Base-by-base conservation (phyloP, 2,329 filamentous ascomycete genomes). In the Colletotrichum noveboracense region DNA sequence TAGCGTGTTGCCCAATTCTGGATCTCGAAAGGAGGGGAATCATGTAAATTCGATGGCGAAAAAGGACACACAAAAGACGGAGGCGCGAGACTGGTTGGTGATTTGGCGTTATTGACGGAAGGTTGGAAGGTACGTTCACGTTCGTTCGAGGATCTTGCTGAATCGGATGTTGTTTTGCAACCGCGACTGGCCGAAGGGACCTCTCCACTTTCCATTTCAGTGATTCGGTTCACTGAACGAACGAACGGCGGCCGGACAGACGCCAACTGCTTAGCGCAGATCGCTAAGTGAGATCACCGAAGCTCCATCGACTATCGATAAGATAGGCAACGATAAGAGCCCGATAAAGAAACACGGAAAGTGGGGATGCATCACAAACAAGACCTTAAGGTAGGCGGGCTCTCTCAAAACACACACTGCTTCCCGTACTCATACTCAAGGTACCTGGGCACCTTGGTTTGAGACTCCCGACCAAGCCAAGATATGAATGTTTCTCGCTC, bases 121-220 rank as follows among this genome's bases (percentile, higher is more conserved):
- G 60, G 38, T 70, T 30, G 60, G 28, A 60, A 36, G 60, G 38
- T 70, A 48, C 5, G 34, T 4, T 36, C 2, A 36, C 34, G 36
- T 38, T 38, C 36, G 48, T 70, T 65, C 28, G 48, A 70, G 55
- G 36, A 38, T 66, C 68, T 61, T 67, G 14, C 28, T 69, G 32
- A 24, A 71, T 72, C 69, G 55, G 64, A 75, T 71, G 75, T 69
- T 77, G 73, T 77, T 76, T 73, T 77, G 72, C 61, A 72, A 77
- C 56, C 72, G 75, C 73, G 75, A 72, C 75, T 60, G 32, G n/a
- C 74, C 66, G 56, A 55, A 69, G 26, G 66, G 36, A 60, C 18
- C 43, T 52, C 67, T 52, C 67, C 66, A 69, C 66, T 48, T 48
- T 55, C 43, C 43, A 52, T 52, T 52, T 52, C 43, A 52, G 43